Conservation (phyloP, 2,329 filamentous ascomycete genomes). For the Trichoderma afroharzianum region DNA sequence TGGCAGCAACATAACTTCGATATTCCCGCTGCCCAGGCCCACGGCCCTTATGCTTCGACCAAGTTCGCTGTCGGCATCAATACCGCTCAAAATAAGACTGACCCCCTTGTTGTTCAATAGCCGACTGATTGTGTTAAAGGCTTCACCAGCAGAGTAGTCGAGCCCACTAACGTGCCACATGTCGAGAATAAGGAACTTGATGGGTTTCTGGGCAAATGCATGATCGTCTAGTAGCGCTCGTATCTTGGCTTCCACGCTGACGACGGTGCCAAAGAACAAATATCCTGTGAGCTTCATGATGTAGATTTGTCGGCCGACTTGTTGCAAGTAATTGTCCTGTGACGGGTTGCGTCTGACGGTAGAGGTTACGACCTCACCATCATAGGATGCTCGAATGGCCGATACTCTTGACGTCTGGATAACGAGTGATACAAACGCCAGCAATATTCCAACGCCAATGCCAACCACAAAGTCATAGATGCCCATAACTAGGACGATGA, state of each 20-base stretch:
- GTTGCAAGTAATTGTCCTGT: slow-evolving; percentile 79
- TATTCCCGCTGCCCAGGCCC: slow-evolving; percentile 70
- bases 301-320: slow-evolving; percentile 83
- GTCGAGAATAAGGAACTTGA: slow-evolving; percentile 87
- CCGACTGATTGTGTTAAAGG: slow-evolving; percentile 87
- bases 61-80: slow-evolving; percentile 71
- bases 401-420: slow-evolving; percentile 88
- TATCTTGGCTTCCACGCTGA: slow-evolving; percentile 88
- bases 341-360: slow-evolving; percentile 88
- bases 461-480: slow-evolving; percentile 94
- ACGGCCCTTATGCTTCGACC: slow-evolving; percentile 78
- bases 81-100: slow-evolving; percentile 75
- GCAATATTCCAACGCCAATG: slow-evolving; percentile 84
- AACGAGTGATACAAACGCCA: slow-evolving; percentile 88
- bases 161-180: slow-evolving; percentile 85
- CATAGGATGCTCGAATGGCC: slow-evolving; percentile 85
- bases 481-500: slow-evolving; percentile 93
- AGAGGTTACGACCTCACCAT: slow-evolving; percentile 82
- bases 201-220: slow-evolving; percentile 70
- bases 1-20: slow-evolving; percentile 75
- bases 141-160: slow-evolving; percentile 94
- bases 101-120: slow-evolving; percentile 75
- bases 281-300: slow-evolving; percentile 91
- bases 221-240: slow-evolving; percentile 78
- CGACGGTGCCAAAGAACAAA: slow-evolving; percentile 98